phyloP scores from a whole-genome alignment of 805 yeast species.

The Candida bentonensis region DNA sequence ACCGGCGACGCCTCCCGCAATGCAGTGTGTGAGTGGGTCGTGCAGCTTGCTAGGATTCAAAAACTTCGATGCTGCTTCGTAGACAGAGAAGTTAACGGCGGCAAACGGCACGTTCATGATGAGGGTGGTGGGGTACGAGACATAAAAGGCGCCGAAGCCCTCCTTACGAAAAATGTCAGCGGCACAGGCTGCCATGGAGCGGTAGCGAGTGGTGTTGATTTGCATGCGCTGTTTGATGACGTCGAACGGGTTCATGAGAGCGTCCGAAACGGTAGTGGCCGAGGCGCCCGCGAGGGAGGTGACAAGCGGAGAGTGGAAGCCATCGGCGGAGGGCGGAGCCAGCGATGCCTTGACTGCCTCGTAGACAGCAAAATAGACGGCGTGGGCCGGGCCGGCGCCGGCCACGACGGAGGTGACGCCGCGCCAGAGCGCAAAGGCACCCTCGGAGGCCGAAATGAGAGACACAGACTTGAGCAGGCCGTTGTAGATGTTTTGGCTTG shows the following conservation, averaged over 20 bases:
- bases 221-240: slow-evolving; percentile 95
- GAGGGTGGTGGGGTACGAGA: slow-evolving; percentile 88
- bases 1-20: slow-evolving; percentile 89
- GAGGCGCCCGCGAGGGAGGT: slow-evolving; percentile 82
- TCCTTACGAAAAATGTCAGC: slow-evolving; percentile 21
- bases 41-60: slow-evolving; percentile 63
- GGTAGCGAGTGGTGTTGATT: slow-evolving; percentile 16
- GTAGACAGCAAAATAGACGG: slow-evolving; percentile 88
- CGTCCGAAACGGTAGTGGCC: slow-evolving; percentile 88
- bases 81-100: slow-evolving; percentile 83
- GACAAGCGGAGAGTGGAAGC: slow-evolving; percentile 46
- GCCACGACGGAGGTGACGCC: slow-evolving; percentile 84
- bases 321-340: slow-evolving; percentile 24
- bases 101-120: slow-evolving; percentile 90
- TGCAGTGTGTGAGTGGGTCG: slow-evolving; percentile 84
- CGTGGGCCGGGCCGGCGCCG: slow-evolving; percentile 99
- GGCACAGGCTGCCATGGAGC: slow-evolving; percentile 13
- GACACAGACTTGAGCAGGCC: slow-evolving; percentile 54
- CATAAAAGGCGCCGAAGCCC: slow-evolving; percentile 61
- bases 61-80: slow-evolving; percentile 66
- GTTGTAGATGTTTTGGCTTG: slow-evolving; percentile 17
- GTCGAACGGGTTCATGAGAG: slow-evolving; percentile 95
- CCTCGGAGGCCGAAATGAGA: slow-evolving; percentile 73
- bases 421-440: slow-evolving; percentile 79
- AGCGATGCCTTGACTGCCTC: slow-evolving; percentile 60